Evolutionary conservation across 2,329 filamentous ascomycete species (phyloP), one percentile per base, ranked within the genome.

Genomic region (Pochonia chlamydosporia): DNA sequence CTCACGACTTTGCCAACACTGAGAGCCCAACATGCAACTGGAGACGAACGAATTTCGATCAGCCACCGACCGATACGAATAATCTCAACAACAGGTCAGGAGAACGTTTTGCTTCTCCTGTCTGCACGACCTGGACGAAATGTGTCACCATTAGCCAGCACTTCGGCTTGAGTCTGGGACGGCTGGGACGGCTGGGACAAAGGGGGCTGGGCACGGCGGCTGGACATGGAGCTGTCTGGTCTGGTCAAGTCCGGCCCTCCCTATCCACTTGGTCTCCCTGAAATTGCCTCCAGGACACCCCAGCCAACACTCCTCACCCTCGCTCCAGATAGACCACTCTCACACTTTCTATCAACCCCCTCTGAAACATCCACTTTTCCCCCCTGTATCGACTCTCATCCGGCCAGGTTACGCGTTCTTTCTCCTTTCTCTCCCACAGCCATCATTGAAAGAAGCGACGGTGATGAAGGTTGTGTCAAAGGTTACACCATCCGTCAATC

Each of bases 231-330:
- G 47, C 50, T 40, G 44, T 40, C 45, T 40, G n/a, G n/a, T n/a
- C n/a, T n/a, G n/a, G n/a, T n/a, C n/a, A n/a, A n/a, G n/a, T n/a
- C n/a, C n/a, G n/a, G n/a, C n/a, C n/a, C n/a, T n/a, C n/a, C n/a
- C n/a, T n/a, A 49, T 48, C 52, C 51, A 54, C 52, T 49, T 51
- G 48, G 33, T 49, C 46, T 46, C 51, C 44, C 43, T 55, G 51
- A 59, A 57, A 56, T 60, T 56, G 51, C 51, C 44, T 52, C 46
- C 52, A 49, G 40, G 48, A 44, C 49, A 51, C 51, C 52, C 54
- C 45, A 49, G 35, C 35, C 45, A 52, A 47, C 51, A 40, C 40
- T 39, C 51, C 36, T 49, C 55, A 54, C 56, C 54, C 53, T 47
- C 43, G 46, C 50, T 49, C 43, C 50, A 36, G 35, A 36, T 40